Evolutionary conservation across 192 early-diverging fungal genomes (phyloP).

Genomic region (Gamsiella multidivaricata): DNA sequence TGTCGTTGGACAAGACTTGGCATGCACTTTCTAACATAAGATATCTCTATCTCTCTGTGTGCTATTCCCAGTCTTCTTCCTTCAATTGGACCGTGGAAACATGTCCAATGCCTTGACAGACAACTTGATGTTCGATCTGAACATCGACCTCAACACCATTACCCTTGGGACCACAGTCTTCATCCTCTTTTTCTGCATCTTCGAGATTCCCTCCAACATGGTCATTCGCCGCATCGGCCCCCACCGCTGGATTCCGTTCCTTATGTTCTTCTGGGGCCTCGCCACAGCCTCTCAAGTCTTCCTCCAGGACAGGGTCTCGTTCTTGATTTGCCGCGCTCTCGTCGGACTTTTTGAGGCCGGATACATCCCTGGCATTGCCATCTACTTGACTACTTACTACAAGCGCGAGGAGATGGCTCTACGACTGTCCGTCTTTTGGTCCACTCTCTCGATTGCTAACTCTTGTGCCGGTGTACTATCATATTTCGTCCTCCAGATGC

Average conservation of each 20-base stretch:
- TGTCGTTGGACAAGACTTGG: background rate
- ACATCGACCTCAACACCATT: constrained; percentile 56
- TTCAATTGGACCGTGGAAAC: constrained; percentile 63
- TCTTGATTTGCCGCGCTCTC: constrained; percentile 60
- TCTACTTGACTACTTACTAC: constrained; percentile 67
- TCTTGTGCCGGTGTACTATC: constrained; percentile 67
- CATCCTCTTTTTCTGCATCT: constrained; percentile 54
- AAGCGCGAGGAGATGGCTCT: constrained; percentile 61
- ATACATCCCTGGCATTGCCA: constrained; percentile 58
- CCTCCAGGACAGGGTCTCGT: constrained; percentile 50
- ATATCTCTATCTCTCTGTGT: too few species aligned
- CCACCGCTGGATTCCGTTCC: constrained; percentile 66
- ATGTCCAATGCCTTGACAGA: constrained; percentile 61
- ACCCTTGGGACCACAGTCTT: constrained; percentile 61
- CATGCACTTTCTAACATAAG: background rate
- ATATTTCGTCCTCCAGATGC: constrained; percentile 65
- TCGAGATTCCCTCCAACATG: constrained; percentile 63
- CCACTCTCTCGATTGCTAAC: constrained; percentile 61
- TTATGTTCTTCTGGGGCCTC: constrained; percentile 45
- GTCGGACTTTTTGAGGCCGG: constrained; percentile 68
- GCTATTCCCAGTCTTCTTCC: constrained; percentile 64
- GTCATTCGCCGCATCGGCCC: constrained; percentile 61
- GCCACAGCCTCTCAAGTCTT: constrained; percentile 47
- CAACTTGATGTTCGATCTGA: constrained; percentile 56
- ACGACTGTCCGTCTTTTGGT: constrained; percentile 63